Conservation (phyloP, 164 flowering plant species). For the Aristolochia contorta region DNA sequence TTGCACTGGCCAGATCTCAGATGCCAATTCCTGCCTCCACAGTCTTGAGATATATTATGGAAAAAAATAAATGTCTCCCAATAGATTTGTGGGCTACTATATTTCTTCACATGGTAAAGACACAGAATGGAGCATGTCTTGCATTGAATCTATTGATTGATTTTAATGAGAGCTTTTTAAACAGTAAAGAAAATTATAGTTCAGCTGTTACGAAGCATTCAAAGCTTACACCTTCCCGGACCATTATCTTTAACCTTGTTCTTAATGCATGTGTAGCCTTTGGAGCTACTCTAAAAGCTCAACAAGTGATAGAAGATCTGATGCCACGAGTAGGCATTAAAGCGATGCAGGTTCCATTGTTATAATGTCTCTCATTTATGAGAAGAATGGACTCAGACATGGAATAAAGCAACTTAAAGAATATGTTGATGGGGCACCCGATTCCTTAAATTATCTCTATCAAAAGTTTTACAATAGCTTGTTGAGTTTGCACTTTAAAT, state of each 20-base stretch:
- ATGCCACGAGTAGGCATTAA: slow-evolving; percentile 50
- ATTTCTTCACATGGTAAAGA: slow-evolving; percentile 67
- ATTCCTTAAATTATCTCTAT: slow-evolving; percentile 34
- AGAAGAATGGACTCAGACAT: slow-evolving; percentile 65
- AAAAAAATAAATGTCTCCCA: slow-evolving; percentile 26
- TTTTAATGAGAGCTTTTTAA: slow-evolving; percentile 34
- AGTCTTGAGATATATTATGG: slow-evolving; percentile 51
- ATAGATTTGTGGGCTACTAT: slow-evolving; percentile 28
- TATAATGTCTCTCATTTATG: slow-evolving; percentile 48
- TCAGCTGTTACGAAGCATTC: slow-evolving; percentile 11
- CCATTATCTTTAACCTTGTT: slow-evolving; percentile 65
- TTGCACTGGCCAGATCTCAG: slow-evolving; percentile 63
- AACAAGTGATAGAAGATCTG: slow-evolving; percentile 50
- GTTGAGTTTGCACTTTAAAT: slow-evolving; percentile 65
- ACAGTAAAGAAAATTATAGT: slow-evolving; percentile 2
- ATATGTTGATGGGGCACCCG: slow-evolving; percentile 32
- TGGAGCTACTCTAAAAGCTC: slow-evolving; percentile 48
- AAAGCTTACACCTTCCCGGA: slow-evolving; percentile 38
- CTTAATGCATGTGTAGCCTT: slow-evolving; percentile 64
- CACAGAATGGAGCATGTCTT: slow-evolving; percentile 47
- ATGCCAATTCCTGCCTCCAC: slow-evolving; percentile 50
- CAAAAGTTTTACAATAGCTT: slow-evolving; percentile 54
- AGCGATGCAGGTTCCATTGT: slow-evolving; percentile 61
- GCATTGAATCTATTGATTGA: slow-evolving; percentile 70
- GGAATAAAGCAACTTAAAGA: slow-evolving; percentile 56